Evolutionary conservation across 495 filamentous ascomycete genomes (phyloP), one percentile per base, ranked within the genome.

Genomic region (Podospora conica): DNA sequence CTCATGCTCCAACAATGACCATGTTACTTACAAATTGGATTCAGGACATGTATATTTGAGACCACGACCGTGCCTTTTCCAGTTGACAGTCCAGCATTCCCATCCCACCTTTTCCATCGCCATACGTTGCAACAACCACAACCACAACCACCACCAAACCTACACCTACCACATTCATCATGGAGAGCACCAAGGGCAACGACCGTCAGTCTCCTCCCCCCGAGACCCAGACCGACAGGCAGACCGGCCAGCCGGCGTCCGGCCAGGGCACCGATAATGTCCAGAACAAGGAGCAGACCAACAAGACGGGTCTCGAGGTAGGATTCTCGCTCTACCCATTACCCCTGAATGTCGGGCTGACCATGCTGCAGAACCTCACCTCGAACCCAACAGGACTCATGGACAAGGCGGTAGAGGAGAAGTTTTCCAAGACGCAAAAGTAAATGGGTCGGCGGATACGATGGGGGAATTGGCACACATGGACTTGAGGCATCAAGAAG

Each of bases 371-470:
- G 83, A 79, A 77, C 62, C 71, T 85, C 59, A 65, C 75, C 6
- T 86, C 84, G 68, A 96, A 97, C 82, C 93, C 92, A 1, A 83
- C 78, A 68, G 86, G 87, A 40, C 80, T 82, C 10, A 73, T 95
- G 58, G 91, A 93, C 69, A 85, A 90, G 55, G 79, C 81, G n/a
- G 85, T 89, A 61, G 80, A 85, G 66, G 83, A 81, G 57, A 92
- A 92, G 81, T 84, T 82, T 61, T 74, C 71, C 20, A 88, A 88
- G 77, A 69, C 60, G 12, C 24, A 55, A 21, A 65, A 64, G 48
- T 33, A n/a, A 48, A n/a, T 48, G 15, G 40, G 40, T 48, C 40
- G 33, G 12, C 15, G 33, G 33, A 40, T 40, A 9, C 9, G 6
- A 27, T 9, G 10, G 29, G 29, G 15, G 18, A n/a, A 48, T n/a